Percentiles rank a stretch among this genome's conserved stretches.
Conservation (phyloP, 139 green algal species). For the Coelastrella sp. region DNA sequence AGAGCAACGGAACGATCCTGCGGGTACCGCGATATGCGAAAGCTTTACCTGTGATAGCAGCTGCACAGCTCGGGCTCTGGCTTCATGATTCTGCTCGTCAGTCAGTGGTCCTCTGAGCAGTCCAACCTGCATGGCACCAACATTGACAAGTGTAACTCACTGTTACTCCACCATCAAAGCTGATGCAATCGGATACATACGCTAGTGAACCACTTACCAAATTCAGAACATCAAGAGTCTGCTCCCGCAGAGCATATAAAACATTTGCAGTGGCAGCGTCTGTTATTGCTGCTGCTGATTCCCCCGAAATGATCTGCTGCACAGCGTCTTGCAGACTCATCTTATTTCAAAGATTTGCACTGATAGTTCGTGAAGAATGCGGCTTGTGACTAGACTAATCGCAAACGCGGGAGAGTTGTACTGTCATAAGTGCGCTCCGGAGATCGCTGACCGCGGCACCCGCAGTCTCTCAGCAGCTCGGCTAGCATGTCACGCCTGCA, state of each 20-base stretch:
- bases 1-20: neutral
- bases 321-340: constrained; percentile 1
- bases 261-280: neutral
- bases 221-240: neutral
- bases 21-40: too few species aligned
- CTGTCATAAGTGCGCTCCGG: too few species aligned
- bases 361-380: too few species aligned
- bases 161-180: neutral
- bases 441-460: neutral
- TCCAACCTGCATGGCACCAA: constrained; percentile 7
- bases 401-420: too few species aligned
- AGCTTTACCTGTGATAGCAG: constrained; percentile 28
- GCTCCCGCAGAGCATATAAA: neutral
- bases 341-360: too few species aligned
- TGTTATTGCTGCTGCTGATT: neutral
- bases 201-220: constrained; percentile 3
- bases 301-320: neutral
- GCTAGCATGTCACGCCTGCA: too few species aligned
- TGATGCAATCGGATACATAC: neutral
- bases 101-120: constrained; percentile 14
- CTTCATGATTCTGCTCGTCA: constrained; percentile 21
- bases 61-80: constrained; percentile 24
- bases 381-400: too few species aligned
- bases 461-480: too few species aligned
- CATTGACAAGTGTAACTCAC: neutral